Conservation (phyloP, 2,329 filamentous ascomycete genomes). For the Phyllosticta citriasiana region DNA sequence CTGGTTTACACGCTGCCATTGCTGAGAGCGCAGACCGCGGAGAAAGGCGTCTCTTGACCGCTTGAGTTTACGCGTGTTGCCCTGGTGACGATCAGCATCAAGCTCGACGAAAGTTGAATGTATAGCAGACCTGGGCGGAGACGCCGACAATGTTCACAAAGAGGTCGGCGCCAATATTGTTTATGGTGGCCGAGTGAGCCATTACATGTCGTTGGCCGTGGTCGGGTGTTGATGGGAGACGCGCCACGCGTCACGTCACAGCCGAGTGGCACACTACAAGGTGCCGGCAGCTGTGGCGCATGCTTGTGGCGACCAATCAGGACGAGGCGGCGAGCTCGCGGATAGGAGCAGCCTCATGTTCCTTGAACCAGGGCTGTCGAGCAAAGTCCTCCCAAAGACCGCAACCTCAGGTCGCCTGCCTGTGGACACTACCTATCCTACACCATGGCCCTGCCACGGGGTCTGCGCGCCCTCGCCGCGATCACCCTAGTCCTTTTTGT, state of each 20-base stretch:
- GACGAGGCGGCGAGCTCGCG: not conserved
- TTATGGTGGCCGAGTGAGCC: constrained; percentile 59
- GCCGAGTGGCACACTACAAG: not conserved
- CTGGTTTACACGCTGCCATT: constrained; percentile 37
- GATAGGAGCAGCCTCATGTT: not conserved
- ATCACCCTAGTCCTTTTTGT: constrained; percentile 63
- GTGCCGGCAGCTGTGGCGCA: not conserved
- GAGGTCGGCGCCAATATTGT: constrained; percentile 59
- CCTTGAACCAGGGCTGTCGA: not conserved
- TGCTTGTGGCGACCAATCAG: not conserved
- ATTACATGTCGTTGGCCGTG: constrained; percentile 36
- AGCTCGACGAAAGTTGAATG: constrained; percentile 11
- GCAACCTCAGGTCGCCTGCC: not conserved
- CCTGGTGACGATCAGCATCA: constrained; percentile 10
- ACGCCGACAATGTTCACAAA: constrained; percentile 53
- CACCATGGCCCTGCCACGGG: constrained; percentile 75
- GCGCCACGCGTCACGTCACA: constrained; percentile 2
- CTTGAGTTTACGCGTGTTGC: constrained; percentile 20
- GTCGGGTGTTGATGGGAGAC: constrained; percentile 2
- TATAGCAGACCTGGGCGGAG: not conserved
- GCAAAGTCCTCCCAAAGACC: not conserved
- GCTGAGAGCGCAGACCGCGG: constrained; percentile 29
- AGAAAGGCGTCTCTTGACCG: constrained; percentile 30
- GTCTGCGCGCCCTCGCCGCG: constrained; percentile 68
- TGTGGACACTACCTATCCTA: not conserved